Base-by-base conservation (phyloP, 2,329 filamentous ascomycete species). In the Arthrobotrys musiformis region DNA sequence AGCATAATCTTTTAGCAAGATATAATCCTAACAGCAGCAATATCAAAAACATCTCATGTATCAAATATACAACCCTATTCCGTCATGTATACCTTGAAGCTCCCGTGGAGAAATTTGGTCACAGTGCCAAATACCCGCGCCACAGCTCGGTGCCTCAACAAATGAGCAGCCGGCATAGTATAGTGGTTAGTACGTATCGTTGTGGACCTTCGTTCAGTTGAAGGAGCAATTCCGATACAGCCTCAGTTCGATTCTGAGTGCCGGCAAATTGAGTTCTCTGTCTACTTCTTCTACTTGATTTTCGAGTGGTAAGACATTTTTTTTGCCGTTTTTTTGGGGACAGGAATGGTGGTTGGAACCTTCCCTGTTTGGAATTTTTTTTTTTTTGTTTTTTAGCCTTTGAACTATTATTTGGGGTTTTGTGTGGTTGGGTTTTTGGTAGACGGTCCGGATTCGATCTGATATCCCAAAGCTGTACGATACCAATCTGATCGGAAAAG, bases 131-230 rank as follows among this genome's bases (percentile, higher is more conserved):
- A 56, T 69, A 70, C 26, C 15, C 11, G 17, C 35, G 48, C 42
- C 35, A 30, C 48, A 50, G 17, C 7, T 17, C 15, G 28, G 66
- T 35, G 37, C 52, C 42, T 62, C 40, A 52, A 52, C 40, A 62
- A 30, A 54, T 33, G 28, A 61, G 52, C 24, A 42, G 68, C 68
- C 68, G 68, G 40, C 58, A 72, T 72, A 63, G 68, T 72, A 72
- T 72, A 72, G 68, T 72, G 68, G 68, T 72, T 64, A 72, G 68
- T 72, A 72, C 68, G 44, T 35, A 63, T 64, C 68, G 68, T 72
- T 72, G 68, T 72, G 68, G 68, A 69, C 54, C 19, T 9, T 28
- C 15, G 11, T 17, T 17, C 19, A 19, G 9, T 2, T 6, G 50
- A 30, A 17, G 24, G 37, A 62, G 40, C 50, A 48, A 30, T 35